phyloP scores from a whole-genome alignment of 2,329 filamentous ascomycete species.

The Tolypocladium sp. region DNA sequence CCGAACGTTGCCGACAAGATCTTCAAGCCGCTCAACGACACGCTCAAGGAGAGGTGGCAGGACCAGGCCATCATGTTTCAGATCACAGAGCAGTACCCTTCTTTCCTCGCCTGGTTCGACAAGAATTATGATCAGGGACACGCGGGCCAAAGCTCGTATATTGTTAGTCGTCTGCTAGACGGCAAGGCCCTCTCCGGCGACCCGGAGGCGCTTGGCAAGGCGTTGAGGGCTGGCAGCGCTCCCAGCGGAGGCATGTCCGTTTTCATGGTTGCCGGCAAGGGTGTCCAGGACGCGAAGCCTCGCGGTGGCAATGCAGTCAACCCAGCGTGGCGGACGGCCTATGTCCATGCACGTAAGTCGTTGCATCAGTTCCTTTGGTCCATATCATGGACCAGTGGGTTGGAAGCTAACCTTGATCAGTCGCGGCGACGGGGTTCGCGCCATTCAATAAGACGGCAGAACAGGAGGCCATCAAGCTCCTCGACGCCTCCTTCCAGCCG shows the following conservation, averaged over 20 bases:
- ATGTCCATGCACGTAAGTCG: slow-evolving; percentile 29
- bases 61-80: slow-evolving; percentile 11
- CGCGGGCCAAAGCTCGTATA: slow-evolving; percentile 24
- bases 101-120: slow-evolving; percentile 27
- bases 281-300: slow-evolving; percentile 31
- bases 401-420: slow-evolving; percentile 7
- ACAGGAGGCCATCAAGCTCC: slow-evolving; percentile 11
- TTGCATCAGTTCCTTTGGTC: neutral
- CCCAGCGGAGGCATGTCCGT: slow-evolving; percentile 17
- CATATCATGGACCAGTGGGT: neutral
- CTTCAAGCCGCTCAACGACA: slow-evolving; percentile 25
- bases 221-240: slow-evolving; percentile 23
- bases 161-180: slow-evolving; percentile 36
- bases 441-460: slow-evolving; percentile 22
- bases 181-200: slow-evolving; percentile 23
- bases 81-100: slow-evolving; percentile 14
- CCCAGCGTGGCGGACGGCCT: slow-evolving; percentile 41
- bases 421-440: slow-evolving; percentile 14
- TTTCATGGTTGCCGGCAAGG: slow-evolving; percentile 34
- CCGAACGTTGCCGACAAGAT: slow-evolving; percentile 14
- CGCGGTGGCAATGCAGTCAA: slow-evolving; percentile 36
- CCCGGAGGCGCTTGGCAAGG: slow-evolving; percentile 22
- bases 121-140: slow-evolving; percentile 22
- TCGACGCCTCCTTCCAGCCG: slow-evolving; percentile 21
- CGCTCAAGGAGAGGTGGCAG: slow-evolving; percentile 27